Conservation (phyloP, 208 protist species). For the Trypanosoma cruzi region DNA sequence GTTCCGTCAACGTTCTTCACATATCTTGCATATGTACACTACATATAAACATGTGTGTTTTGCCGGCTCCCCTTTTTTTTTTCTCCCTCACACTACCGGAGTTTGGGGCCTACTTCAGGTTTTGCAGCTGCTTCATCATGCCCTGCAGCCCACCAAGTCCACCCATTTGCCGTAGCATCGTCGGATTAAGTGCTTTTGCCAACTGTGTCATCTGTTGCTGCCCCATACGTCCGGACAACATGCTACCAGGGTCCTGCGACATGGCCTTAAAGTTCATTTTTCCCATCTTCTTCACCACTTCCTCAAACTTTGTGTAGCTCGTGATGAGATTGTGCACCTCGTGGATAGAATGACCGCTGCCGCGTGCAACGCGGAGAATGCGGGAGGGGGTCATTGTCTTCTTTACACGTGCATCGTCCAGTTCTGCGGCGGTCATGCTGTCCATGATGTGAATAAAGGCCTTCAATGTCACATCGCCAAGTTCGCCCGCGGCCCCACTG, state of each 20-base stretch:
- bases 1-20: neutral
- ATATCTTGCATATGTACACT: neutral
- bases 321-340: slow-evolving; percentile 85
- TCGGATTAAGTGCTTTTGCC: slow-evolving; percentile 86
- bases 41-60: slow-evolving; percentile 5
- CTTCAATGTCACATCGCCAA: slow-evolving; percentile 80
- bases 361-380: slow-evolving; percentile 84
- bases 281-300: slow-evolving; percentile 91
- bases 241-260: slow-evolving; percentile 69
- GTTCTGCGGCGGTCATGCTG: slow-evolving; percentile 95
- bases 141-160: slow-evolving; percentile 81
- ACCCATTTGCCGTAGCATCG: slow-evolving; percentile 85
- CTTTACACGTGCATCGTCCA: slow-evolving; percentile 90
- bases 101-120: slow-evolving; percentile 13
- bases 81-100: neutral
- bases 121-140: slow-evolving; percentile 89
- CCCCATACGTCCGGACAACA: slow-evolving; percentile 56
- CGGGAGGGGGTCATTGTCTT: slow-evolving; percentile 91
- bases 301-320: slow-evolving; percentile 87
- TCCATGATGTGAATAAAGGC: slow-evolving; percentile 97
- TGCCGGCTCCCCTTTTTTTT: neutral
- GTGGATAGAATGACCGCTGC: slow-evolving; percentile 72
- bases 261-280: slow-evolving; percentile 93
- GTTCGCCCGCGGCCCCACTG: slow-evolving; percentile 55
- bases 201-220: slow-evolving; percentile 90